A percentile compares a stretch with the other conserved stretches of the same genome.
Evolutionary conservation across 192 early-diverging fungal genomes (phyloP).

Genomic region (Dissophora globulifera): DNA sequence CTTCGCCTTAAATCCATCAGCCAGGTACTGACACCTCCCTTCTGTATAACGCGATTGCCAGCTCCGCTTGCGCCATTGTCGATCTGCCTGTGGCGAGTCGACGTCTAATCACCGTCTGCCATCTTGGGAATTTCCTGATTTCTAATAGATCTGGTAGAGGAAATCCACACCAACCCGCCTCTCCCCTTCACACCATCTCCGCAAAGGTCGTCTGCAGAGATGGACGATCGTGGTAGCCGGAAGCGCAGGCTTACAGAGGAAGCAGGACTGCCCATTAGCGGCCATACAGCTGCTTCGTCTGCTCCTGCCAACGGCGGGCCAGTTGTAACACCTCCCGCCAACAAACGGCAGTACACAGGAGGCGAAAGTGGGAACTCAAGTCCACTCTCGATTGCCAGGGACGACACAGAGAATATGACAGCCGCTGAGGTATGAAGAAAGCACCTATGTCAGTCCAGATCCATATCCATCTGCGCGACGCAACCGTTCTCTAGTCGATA

Average conservation of each 20-base stretch:
- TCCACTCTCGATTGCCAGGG: slow-evolving; percentile 7
- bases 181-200: too few species aligned
- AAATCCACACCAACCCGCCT: too few species aligned
- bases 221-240: slow-evolving; percentile 42
- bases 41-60: too few species aligned
- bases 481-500: too few species aligned
- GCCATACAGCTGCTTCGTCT: slow-evolving; percentile 2
- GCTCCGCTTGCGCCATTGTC: too few species aligned
- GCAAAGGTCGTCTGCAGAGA: too few species aligned
- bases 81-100: not conserved
- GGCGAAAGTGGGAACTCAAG: slow-evolving; percentile 28
- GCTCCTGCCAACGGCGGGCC: slow-evolving; percentile 11
- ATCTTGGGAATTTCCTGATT: too few species aligned
- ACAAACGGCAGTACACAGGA: slow-evolving; percentile 30
- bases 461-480: too few species aligned
- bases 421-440: slow-evolving; percentile 28
- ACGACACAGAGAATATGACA: slow-evolving; percentile 35
- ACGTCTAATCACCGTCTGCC: not conserved
- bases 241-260: slow-evolving; percentile 41
- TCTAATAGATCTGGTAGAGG: too few species aligned
- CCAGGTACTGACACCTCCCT: not conserved
- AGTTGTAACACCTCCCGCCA: slow-evolving; percentile 19
- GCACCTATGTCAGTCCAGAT: not conserved
- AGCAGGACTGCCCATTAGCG: not conserved
- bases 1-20: too few species aligned